phyloP scores from a whole-genome alignment of 306 rosid species.

The Arachis stenosperma region DNA sequence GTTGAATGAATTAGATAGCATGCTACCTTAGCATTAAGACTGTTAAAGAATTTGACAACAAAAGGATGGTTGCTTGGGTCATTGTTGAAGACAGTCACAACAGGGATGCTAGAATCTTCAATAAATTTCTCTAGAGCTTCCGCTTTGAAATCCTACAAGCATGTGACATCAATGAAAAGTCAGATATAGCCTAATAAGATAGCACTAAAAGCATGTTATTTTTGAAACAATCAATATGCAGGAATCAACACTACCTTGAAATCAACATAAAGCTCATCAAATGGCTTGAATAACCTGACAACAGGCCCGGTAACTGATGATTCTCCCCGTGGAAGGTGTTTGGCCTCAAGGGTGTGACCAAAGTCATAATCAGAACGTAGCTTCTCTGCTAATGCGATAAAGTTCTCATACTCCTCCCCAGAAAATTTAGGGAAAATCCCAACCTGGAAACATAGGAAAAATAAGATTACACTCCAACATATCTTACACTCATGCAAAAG shows the following conservation, averaged over 20 bases:
- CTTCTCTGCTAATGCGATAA: conserved; percentile 65
- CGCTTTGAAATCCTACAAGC: conserved; percentile 68
- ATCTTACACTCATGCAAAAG: conserved; percentile 13
- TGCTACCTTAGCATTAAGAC: conserved; percentile 65
- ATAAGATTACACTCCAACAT: background rate
- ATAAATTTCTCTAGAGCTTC: conserved; percentile 76
- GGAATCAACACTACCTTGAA: conserved; percentile 57
- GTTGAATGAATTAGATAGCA: conserved; percentile 5
- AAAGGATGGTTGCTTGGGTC: conserved; percentile 74
- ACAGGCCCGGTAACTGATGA: conserved; percentile 74
- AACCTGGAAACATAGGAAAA: conserved; percentile 55
- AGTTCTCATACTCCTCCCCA: conserved; percentile 81
- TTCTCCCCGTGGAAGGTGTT: conserved; percentile 89
- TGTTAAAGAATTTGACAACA: conserved; percentile 70
- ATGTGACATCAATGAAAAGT: conserved; percentile 13
- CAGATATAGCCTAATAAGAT: conserved; percentile 1
- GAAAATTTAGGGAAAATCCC: conserved; percentile 81
- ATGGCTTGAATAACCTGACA: conserved; percentile 88
- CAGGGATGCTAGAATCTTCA: conserved; percentile 65
- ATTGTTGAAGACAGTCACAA: conserved; percentile 67
- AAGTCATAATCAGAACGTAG: conserved; percentile 83
- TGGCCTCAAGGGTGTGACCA: conserved; percentile 83
- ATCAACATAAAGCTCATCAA: conserved; percentile 86
- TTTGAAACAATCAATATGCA: background rate
- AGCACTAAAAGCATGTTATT: background rate